phyloP scores from a whole-genome alignment of 495 filamentous ascomycete genomes.

The Daldinia caldariorum region DNA sequence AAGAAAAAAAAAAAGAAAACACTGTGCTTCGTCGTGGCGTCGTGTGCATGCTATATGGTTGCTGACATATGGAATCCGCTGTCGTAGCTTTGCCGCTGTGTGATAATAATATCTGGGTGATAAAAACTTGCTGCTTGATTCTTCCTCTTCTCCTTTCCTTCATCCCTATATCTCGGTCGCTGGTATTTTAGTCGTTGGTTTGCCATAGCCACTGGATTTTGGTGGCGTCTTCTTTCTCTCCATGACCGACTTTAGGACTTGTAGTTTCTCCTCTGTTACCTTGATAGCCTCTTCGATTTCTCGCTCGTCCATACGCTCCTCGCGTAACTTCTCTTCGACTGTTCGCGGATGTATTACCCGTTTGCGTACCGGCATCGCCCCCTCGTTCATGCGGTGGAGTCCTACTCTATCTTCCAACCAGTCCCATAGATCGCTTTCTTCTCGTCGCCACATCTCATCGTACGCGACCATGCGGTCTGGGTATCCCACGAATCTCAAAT shows the following conservation, averaged over 20 bases:
- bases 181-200: conserved; percentile 27
- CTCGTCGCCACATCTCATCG: conserved; percentile 89
- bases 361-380: conserved; percentile 51
- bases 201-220: conserved; percentile 28
- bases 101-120: conserved; percentile 1
- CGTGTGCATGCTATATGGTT: conserved; percentile 37
- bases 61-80: conserved; percentile 40
- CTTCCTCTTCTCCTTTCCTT: conserved; percentile 10
- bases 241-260: conserved; percentile 76
- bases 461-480: conserved; percentile 84
- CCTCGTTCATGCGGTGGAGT: conserved; percentile 69
- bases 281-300: conserved; percentile 86
- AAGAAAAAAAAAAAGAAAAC: conserved; percentile 25
- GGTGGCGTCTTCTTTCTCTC: conserved; percentile 60
- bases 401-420: conserved; percentile 93
- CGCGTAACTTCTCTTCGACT: conserved; percentile 65
- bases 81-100: conserved; percentile 30
- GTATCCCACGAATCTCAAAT: conserved; percentile 52
- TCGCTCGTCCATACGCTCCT: conserved; percentile 78
- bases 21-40: conserved; percentile 48
- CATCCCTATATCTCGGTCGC: conserved; percentile 27
- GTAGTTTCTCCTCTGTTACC: conserved; percentile 84
- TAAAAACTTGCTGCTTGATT: conserved; percentile 7
- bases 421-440: conserved; percentile 93
- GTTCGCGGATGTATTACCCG: conserved; percentile 56